Percentiles rank a stretch among this genome's conserved stretches.
These are phyloP conservation scores for Marasmius oreades DNA, from an alignment of 1,284 basidiomycete species.

Conservation along the genomic window DNA sequence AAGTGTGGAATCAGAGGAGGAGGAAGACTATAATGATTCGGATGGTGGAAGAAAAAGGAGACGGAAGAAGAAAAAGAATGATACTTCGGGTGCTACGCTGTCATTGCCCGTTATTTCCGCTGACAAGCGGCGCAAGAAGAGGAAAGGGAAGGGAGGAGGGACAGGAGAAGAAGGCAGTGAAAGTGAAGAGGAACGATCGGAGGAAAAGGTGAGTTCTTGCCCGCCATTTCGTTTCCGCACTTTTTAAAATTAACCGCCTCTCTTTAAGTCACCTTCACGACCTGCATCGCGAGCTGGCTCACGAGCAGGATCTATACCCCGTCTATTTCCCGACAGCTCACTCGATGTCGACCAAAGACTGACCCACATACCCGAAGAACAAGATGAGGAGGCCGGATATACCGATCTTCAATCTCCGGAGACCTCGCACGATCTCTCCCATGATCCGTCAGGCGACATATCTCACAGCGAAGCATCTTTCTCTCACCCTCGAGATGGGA, in stretches of 20 bases:
- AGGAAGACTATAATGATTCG: slow-evolving; percentile 49
- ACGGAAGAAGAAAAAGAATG: slow-evolving; percentile 55
- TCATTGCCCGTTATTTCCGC: slow-evolving; percentile 63
- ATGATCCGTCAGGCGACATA: slow-evolving; percentile 24
- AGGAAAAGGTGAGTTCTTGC: slow-evolving; percentile 28
- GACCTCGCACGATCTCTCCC: slow-evolving; percentile 11
- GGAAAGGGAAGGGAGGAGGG: slow-evolving; percentile 24
- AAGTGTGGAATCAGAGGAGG: slow-evolving; percentile 58
- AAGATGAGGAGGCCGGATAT: slow-evolving; percentile 33
- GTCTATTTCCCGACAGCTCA: slow-evolving; percentile 26
- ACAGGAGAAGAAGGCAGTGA: slow-evolving; percentile 28
- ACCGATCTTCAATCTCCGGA: slow-evolving; percentile 5
- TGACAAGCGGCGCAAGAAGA: slow-evolving; percentile 42
- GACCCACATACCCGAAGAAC: slow-evolving; percentile 54
- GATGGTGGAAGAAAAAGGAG: slow-evolving; percentile 35
- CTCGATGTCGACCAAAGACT: slow-evolving; percentile 40
- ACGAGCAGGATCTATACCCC: slow-evolving; percentile 26
- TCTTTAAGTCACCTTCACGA: slow-evolving; percentile 31
- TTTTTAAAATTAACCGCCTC: slow-evolving; percentile 10
- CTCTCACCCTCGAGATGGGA: slow-evolving; percentile 1
- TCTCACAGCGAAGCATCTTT: slow-evolving; percentile 7
- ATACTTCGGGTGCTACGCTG: slow-evolving; percentile 49
- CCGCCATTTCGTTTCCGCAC: neutral
- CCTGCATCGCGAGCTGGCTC: slow-evolving; percentile 34
- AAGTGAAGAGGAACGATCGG: slow-evolving; percentile 33